Evolutionary conservation across 305 asterid species (phyloP), one percentile per base, ranked within the genome.

Genomic region (Fraxinus baroniana): DNA sequence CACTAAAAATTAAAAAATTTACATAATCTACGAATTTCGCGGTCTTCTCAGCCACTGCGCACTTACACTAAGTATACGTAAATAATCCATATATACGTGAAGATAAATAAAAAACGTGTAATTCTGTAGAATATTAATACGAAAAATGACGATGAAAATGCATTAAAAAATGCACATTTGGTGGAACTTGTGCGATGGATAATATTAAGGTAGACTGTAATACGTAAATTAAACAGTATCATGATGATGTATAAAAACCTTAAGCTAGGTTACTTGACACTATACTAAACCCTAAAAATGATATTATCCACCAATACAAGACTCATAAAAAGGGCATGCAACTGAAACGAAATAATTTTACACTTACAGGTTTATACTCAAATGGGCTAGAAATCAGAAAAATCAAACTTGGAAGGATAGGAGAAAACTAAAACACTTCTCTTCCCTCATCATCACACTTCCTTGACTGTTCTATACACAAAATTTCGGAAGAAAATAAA

Each of bases 381-480:
- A 30, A 52, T 17, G 22, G 62, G 62, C 62, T 17, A 52, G 22
- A 17, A 5, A 52, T 17, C 7, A 52, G 8, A 52, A 52, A 52
- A 52, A 52, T 52, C 22, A 52, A 52, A 52, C 57, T 46, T 46
- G 39, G 39, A 15, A 46, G 57, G 57, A 46, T 17, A 46, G 7
- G 57, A 46, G 57, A 46, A 46, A 46, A 46, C 62, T 52, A 52
- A 52, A 17, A 52, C 62, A 52, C 62, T 52, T 17, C 62, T 52
- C 62, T 52, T 52, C 62, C 62, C 62, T 52, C 62, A 17, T 17
- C 22, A 52, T 52, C 62, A 52, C 22, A 52, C 62, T 81, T 35
- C 57, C 57, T 46, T 13, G 76, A 77, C 55, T 17, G 68, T 77
- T 30, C 83, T 83, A 76, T 83, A 81, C 86, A 37, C 35, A 75